Base-by-base conservation (phyloP, 2,329 filamentous ascomycete species). In the Beauveria pseudobassiana region DNA sequence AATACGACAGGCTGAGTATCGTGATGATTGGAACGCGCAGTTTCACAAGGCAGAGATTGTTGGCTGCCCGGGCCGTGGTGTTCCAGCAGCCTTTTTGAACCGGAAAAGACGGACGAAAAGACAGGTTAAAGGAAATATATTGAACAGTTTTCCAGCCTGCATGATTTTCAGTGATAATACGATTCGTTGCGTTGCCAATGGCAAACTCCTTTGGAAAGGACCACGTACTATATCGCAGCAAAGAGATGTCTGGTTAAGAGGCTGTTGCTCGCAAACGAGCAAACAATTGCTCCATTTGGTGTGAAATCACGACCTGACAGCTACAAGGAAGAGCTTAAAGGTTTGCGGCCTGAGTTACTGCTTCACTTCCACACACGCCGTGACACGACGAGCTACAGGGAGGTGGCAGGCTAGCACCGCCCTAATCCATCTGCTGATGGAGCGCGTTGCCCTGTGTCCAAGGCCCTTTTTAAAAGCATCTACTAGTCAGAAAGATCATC, bases 1-100 rank as follows among this genome's bases (percentile, higher is more conserved):
- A 81, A 59, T 89, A 86, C 66, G 79, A 83, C 38, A 69, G 73
- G 14, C 70, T 86, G 6, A 83, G 65, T 80, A 79, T 55, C 71
- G 75, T 4, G 77, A 76, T 2, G 75, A 78, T 53, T 78, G 77
- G 77, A 30, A 72, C 18, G 74, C 73, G n/a, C 77, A 80, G 64
- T 72, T 70, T 34, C 73, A 78, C 66, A 76, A 75, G 66, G 73
- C 77, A 3, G 77, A 79, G 63, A 70, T 79, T 34, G 77, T 79
- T 1, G 77, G 77, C 4, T 72, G 72, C 24, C 77, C 77, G 0
- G 75, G 76, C 2, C 69, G 77, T 6, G 77, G 76, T 2, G 76
- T 79, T 2, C 73, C 73, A 7, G 70, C 80, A 45, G 74, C 73
- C 1, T 65, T 79, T 75, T 70, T 46, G 72, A 77, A 63, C 63